Evolutionary conservation across 208 protist genomes (phyloP), one percentile per base, ranked within the genome.

Genomic region (Trypanosoma congolense): DNA sequence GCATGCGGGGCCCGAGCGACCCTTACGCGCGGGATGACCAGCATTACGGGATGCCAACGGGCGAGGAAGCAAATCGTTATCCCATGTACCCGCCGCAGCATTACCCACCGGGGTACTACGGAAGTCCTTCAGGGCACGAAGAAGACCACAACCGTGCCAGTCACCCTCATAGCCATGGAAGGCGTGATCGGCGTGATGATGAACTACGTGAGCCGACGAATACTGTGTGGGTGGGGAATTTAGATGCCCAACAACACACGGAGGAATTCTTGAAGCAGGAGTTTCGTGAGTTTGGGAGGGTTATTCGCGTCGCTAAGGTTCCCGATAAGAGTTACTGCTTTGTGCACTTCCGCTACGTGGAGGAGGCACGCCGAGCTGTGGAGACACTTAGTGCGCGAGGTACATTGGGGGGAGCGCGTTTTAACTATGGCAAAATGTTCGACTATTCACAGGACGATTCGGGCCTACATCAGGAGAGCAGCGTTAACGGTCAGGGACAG

Each of bases 391-490:
- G 66, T 49, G 65, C 73, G 54, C 65, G 65, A 41, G 73, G 74
- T 50, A 60, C 74, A 22, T 67, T 94, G 14, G 75, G 75, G 2
- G 50, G 53, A 4, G 83, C 76, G 4, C 61, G 73, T 5, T 90
- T 87, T 59, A 94, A 87, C 70, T 94, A 90, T 61, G 80, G 83
- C 38, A 91, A 91, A 61, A 85, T 85, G 68, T 90, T 80, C 70
- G 77, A 85, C 5, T 94, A 94, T 64, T 70, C 70, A 8, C 67
- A 70, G 36, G 77, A 91, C 49, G 80, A 94, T 56, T 69, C 87
- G 69, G 65, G 59, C 16, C 38, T 69, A 8, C 72, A 65, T 14
- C 75, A 87, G 52, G 80, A 87, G 33, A 70, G 68, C 6, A 55
- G 21, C 19, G 42, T 38, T 21, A 46, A 59, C 24, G 30, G 49